Evolutionary conservation across 208 protist species (phyloP).

Genomic region (Leishmania gerbilli): DNA sequence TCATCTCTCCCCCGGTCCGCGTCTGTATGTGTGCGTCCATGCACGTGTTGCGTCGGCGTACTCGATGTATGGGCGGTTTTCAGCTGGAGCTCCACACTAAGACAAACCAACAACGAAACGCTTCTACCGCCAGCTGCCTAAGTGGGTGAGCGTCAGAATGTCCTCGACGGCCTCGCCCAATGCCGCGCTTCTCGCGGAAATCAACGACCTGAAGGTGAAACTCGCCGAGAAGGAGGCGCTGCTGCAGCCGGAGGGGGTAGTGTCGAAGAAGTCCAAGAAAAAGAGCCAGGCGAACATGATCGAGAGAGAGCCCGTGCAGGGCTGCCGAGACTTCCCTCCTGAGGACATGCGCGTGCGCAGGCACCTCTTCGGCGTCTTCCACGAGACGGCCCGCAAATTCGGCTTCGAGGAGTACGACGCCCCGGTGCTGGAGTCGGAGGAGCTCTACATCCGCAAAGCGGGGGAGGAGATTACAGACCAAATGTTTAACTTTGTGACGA

Average conservation of each 20-base stretch:
- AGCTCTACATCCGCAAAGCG: constrained; percentile 94
- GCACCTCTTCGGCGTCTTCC: constrained; percentile 93
- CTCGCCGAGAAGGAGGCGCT: constrained; percentile 54
- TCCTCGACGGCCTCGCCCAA: constrained; percentile 27
- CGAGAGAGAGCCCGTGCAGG: constrained; percentile 91
- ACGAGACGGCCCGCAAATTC: constrained; percentile 73
- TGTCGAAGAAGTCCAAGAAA: constrained; percentile 87
- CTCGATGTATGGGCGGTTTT: not conserved
- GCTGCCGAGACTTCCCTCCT: constrained; percentile 95
- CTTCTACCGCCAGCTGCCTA: constrained; percentile 15
- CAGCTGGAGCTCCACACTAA: not conserved
- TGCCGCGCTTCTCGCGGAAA: constrained; percentile 63
- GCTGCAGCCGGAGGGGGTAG: constrained; percentile 35
- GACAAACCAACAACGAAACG: constrained; percentile 17
- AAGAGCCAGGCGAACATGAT: constrained; percentile 90
- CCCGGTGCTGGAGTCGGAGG: constrained; percentile 93
- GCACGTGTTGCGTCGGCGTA: not conserved
- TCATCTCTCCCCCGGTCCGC: constrained; percentile 1
- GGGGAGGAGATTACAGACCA: constrained; percentile 97
- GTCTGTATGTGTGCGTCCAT: not conserved
- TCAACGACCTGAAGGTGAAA: constrained; percentile 54
- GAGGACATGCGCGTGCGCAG: constrained; percentile 93
- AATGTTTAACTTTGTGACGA: constrained; percentile 97
- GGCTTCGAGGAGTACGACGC: constrained; percentile 97
- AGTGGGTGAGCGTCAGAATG: constrained; percentile 19